These are phyloP conservation scores for Ascochyta pisi DNA, from an alignment of 2,329 filamentous ascomycete species.

Conservation along the genomic window DNA sequence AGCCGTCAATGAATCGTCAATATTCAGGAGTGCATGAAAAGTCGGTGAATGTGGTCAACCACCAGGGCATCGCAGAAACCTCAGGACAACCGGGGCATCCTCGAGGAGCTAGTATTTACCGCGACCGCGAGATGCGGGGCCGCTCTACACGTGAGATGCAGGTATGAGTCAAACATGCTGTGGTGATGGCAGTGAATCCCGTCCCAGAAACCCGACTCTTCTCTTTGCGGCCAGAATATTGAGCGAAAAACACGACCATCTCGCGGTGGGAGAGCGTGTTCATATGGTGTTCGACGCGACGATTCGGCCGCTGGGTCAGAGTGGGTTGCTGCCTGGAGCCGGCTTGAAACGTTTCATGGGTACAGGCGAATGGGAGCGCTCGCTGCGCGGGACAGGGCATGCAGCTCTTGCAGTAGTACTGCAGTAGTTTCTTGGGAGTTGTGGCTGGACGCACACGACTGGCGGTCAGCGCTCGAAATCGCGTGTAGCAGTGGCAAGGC, in stretches of 20 bases:
- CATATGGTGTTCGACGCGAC: constrained; percentile 49
- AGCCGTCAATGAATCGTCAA: constrained; percentile 18
- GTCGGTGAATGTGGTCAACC: constrained; percentile 27
- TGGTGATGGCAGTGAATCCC: constrained; percentile 22
- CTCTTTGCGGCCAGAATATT: constrained; percentile 41
- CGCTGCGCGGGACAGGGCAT: constrained; percentile 23
- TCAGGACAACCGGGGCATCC: constrained; percentile 43
- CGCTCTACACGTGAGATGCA: constrained; percentile 47
- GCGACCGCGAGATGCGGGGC: constrained; percentile 27
- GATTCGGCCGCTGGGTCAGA: constrained; percentile 41
- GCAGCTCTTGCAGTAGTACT: constrained; percentile 43
- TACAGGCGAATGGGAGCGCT: constrained; percentile 31
- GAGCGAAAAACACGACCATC: constrained; percentile 51
- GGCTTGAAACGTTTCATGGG: constrained; percentile 43
- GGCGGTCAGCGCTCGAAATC: constrained; percentile 33
- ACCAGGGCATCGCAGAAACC: constrained; percentile 32
- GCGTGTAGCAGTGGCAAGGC: constrained; percentile 24
- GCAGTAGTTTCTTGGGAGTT: constrained; percentile 27
- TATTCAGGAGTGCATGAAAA: constrained; percentile 24
- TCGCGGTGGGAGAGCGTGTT: constrained; percentile 49
- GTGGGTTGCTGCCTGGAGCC: constrained; percentile 28
- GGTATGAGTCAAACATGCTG: constrained; percentile 51
- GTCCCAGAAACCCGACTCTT: constrained; percentile 25
- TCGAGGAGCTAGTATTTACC: constrained; percentile 43
- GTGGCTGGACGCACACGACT: constrained; percentile 40